Base-by-base conservation (phyloP, 2,329 filamentous ascomycete genomes). In the Zalaria sp. region DNA sequence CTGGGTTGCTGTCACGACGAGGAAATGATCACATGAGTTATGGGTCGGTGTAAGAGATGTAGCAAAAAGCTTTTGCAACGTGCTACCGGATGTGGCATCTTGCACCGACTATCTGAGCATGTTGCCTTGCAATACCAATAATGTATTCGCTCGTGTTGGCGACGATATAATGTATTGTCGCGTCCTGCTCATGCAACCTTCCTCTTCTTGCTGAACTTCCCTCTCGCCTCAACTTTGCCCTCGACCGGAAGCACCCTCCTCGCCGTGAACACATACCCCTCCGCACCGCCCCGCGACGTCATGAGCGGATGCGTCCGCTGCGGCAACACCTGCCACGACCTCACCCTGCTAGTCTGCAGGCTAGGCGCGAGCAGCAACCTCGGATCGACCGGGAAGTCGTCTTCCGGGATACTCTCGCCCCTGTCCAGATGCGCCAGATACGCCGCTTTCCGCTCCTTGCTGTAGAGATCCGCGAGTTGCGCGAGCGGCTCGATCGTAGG, bases 291-390 rank as follows among this genome's bases (percentile, higher is more conserved):
- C 34, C 75, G 73, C 32, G 79, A 79, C 45, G 84, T 94, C 91
- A 98, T 98, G 42, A 93, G 62, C 5, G 91, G 91, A 64, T 98
- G 91, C 40, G 91, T 96, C 41, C 91, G 69, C 1, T 86, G 84
- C 0, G 91, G 91, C 37, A 98, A 61, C 2, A 95, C 88, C 66
- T 98, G 91, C 84, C 86, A 96, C 41, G 76, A 71, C 47, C 83
- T 72, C 4, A 83, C 79, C 9, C 85, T 72, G 38, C 81, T 83
- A 2, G 80, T 91, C 64, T 96, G 88, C 41, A 98, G 69, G 8
- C 73, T 77, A 1, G 85, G 79, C 1, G 81, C 84, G 1, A 96
- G 72, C 3, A 98, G 60, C 40, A 94, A 63, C 2, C 85, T 83
- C 0, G 91, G 91, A 57, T 98, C 91, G 9, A 95, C 61, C 0